Conservation (phyloP, 2,329 filamentous ascomycete species). For the Calonectria crousiana region DNA sequence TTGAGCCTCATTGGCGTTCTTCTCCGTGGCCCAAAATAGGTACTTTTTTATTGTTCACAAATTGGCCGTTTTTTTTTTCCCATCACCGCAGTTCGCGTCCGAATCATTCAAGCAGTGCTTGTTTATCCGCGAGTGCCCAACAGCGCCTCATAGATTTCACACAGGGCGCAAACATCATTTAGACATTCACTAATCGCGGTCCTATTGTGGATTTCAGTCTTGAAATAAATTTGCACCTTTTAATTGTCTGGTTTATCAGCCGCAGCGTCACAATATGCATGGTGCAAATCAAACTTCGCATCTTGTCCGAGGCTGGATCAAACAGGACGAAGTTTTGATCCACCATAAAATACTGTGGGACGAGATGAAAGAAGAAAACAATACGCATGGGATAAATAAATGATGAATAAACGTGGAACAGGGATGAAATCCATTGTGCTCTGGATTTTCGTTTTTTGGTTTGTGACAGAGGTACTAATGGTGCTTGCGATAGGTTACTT, state of each 20-base stretch:
- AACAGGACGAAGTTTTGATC: neutral
- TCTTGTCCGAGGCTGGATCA: neutral
- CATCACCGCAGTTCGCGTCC: neutral
- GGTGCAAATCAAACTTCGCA: neutral
- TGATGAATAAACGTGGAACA: neutral
- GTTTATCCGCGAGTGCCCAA: neutral
- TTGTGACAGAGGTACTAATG: neutral
- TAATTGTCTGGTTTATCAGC: neutral
- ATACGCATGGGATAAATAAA: neutral
- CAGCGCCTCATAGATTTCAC: neutral
- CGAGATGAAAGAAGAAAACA: neutral
- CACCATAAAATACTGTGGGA: neutral
- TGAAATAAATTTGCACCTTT: neutral
- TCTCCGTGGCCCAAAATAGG: neutral
- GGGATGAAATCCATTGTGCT: neutral
- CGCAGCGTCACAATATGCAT: neutral
- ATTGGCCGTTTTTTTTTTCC: neutral
- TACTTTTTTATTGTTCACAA: too few relatives aligned
- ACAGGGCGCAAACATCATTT: neutral
- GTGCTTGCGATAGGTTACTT: neutral
- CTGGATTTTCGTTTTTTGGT: neutral
- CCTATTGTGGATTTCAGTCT: neutral
- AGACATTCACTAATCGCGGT: neutral
- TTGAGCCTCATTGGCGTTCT: neutral
- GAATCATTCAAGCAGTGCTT: neutral